These are phyloP conservation scores for Chlorella sp. DNA, from an alignment of 139 green algal genomes.

Conservation along the genomic window DNA sequence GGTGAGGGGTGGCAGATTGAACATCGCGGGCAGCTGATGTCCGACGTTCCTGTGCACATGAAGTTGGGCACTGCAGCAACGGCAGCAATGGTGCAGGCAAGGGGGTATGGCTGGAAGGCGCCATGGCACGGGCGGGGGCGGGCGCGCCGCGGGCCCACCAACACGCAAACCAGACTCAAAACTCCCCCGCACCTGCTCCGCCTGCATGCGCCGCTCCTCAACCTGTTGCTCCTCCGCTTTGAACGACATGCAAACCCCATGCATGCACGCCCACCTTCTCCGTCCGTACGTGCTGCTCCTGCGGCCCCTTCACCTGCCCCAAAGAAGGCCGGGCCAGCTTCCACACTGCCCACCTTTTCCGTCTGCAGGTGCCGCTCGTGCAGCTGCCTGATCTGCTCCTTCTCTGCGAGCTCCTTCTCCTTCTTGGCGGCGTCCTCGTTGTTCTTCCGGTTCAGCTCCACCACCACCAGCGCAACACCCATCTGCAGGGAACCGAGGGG, in stretches of 20 bases:
- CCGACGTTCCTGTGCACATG: no score
- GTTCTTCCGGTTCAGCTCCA: slow-evolving; percentile 44
- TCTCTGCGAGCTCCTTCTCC: background rate
- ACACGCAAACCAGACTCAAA: no score
- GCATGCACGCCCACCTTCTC: background rate
- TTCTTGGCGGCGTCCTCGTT: slow-evolving; percentile 43
- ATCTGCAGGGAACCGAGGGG: slow-evolving; percentile 5
- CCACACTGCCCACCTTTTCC: slow-evolving; percentile 23
- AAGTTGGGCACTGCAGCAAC: no score
- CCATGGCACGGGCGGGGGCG: no score
- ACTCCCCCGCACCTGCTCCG: background rate
- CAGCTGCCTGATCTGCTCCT: background rate
- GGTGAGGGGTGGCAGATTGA: no score
- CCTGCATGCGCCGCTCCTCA: background rate
- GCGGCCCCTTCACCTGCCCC: no score
- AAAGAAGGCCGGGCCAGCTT: no score
- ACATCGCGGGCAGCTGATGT: no score
- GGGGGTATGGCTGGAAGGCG: no score
- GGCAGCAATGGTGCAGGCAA: background rate
- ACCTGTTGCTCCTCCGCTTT: background rate
- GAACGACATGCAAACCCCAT: background rate
- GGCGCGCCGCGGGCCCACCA: no score
- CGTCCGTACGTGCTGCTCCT: no score
- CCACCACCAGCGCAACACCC: slow-evolving; percentile 27
- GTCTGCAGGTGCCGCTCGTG: slow-evolving; percentile 20